Percentiles rank a stretch among this genome's conserved stretches.
Conservation (phyloP, 169 alveolate species). For the Eimeria sp. region DNA sequence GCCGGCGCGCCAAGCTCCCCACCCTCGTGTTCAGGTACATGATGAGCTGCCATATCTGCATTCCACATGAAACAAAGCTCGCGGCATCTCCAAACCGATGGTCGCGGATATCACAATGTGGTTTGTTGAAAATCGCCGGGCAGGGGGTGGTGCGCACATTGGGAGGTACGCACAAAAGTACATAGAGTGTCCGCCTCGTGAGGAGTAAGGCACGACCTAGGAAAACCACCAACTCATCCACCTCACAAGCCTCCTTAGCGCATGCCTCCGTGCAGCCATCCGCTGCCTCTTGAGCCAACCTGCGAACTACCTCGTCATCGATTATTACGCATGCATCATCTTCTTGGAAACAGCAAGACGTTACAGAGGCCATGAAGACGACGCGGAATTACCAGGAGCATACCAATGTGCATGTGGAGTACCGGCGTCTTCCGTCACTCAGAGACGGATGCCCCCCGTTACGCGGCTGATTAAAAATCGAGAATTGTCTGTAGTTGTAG, state of each 20-base stretch:
- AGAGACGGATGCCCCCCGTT: neutral
- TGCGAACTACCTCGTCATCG: constrained; percentile 7
- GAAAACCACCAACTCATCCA: constrained; percentile 40
- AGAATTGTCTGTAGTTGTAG: neutral
- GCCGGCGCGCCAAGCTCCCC: constrained; percentile 35
- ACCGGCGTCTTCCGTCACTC: neutral
- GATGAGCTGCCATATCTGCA: neutral
- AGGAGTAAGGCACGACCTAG: constrained; percentile 61
- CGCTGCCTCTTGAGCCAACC: neutral
- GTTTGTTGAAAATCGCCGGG: neutral
- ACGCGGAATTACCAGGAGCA: neutral
- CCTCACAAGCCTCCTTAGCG: neutral
- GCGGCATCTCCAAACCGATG: constrained; percentile 57
- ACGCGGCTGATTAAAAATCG: neutral
- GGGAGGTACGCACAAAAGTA: constrained; percentile 44
- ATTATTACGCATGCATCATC: constrained; percentile 63
- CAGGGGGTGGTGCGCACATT: neutral
- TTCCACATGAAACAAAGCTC: constrained; percentile 37
- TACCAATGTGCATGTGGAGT: neutral
- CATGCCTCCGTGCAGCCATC: neutral
- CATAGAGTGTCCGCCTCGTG: constrained; percentile 60
- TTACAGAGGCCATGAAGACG: constrained; percentile 39
- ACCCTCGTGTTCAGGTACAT: constrained; percentile 25
- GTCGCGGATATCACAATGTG: neutral
- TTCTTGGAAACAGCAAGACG: constrained; percentile 31